Base-by-base conservation (phyloP, 2,329 filamentous ascomycete species). In the Alternaria incomplexa region DNA sequence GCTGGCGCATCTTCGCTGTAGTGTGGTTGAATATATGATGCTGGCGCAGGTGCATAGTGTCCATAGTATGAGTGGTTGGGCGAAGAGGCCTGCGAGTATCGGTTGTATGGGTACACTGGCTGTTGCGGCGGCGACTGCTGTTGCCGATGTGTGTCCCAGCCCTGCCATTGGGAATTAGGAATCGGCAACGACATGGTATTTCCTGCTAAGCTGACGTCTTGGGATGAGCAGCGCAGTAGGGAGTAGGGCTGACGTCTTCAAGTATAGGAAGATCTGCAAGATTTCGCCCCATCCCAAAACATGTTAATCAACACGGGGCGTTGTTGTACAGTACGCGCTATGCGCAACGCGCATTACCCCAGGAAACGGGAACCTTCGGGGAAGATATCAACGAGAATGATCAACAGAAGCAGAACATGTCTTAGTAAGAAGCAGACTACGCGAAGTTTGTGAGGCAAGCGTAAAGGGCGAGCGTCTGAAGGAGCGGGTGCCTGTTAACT, bases 21-120 rank as follows among this genome's bases (percentile, higher is more conserved):
- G 40, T 73, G 63, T 32, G 73, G 69, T 48, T 73, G 71, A 13
- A 69, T 36, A 26, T 71, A 70, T 17, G 65, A 47, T 28, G 22
- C 28, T 44, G 44, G 25, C 4, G 64, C 48, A 46, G 55, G 52
- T 10, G 52, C 25, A 50, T 63, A 61, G 15, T 63, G 52, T 8
- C 28, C 30, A 43, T 50, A 53, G 36, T 67, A 36, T 17, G 56
- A 8, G 45, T 60, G 50, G 23, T 45, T 25, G 20, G 48, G 55
- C 15, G 60, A 50, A 28, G 61, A 32, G 9, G 44, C 52, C 45
- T 66, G 64, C 15, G 67, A 62, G 47, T 67, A 63, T 22, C 51
- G 53, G 25, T 69, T 52, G 28, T 66, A 22, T 47, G 40, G 26
- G 28, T 58, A 32, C 28, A 43, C 40, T 22, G 61, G 55, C n/a